A percentile compares a stretch with the other conserved stretches of the same genome.
These are phyloP conservation scores for Fusarium praegraminearum DNA, from an alignment of 2,329 filamentous ascomycete genomes.

Conservation along the genomic window DNA sequence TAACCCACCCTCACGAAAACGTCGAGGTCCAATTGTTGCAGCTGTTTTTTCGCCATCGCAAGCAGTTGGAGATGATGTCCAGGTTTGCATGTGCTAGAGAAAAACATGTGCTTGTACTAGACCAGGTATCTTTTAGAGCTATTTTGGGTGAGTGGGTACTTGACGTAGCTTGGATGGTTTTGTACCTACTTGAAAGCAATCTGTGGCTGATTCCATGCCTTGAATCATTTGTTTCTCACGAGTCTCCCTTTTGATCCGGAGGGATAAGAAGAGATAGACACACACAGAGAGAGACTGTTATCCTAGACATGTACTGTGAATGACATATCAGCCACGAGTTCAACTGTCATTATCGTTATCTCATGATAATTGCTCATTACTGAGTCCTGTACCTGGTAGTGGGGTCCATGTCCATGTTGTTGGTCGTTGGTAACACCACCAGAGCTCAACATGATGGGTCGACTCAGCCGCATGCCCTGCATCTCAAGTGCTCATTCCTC, in stretches of 20 bases:
- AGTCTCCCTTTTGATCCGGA: slow-evolving; percentile 21
- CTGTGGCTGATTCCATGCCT: slow-evolving; percentile 26
- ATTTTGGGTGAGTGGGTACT: slow-evolving; percentile 41
- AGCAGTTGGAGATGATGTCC: slow-evolving; percentile 7
- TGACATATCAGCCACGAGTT: slow-evolving; percentile 4
- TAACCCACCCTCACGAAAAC: slow-evolving; percentile 27
- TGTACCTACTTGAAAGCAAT: not conserved
- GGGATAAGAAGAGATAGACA: not conserved
- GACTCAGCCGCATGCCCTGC: slow-evolving; percentile 42
- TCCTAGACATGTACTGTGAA: not conserved
- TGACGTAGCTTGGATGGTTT: slow-evolving; percentile 11
- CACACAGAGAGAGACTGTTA: not conserved
- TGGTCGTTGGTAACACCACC: slow-evolving; percentile 44
- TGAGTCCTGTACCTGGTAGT: slow-evolving; percentile 19
- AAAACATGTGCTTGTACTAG: slow-evolving; percentile 41
- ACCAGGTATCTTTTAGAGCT: slow-evolving; percentile 34
- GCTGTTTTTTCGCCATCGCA: slow-evolving; percentile 35
- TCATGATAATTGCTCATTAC: not conserved
- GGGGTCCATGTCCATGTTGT: slow-evolving; percentile 32
- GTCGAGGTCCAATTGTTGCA: slow-evolving; percentile 18
- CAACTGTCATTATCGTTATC: not conserved
- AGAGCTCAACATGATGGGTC: slow-evolving; percentile 32
- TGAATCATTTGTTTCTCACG: slow-evolving; percentile 23
- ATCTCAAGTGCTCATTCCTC: slow-evolving; percentile 26
- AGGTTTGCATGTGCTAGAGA: slow-evolving; percentile 37